These are phyloP conservation scores for Dactylorhiza incarnata DNA, from an alignment of 106 monocot species.

Conservation along the genomic window DNA sequence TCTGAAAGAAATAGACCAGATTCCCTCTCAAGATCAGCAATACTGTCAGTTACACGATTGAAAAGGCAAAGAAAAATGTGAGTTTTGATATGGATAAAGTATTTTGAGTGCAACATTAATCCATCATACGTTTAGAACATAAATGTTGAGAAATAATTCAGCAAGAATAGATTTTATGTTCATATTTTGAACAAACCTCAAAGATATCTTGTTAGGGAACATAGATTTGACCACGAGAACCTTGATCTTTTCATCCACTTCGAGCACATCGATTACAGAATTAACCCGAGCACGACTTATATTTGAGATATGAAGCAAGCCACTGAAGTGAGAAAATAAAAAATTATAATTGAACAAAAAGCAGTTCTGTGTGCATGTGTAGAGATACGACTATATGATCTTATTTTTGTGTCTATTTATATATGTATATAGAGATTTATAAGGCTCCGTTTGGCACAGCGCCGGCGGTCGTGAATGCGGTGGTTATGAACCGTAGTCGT, in stretches of 20 bases:
- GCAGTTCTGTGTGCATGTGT: neutral
- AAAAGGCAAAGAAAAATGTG: neutral
- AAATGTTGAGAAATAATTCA: neutral
- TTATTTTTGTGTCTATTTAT: no score
- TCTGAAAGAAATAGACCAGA: constrained; percentile 81
- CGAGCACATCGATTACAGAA: constrained; percentile 50
- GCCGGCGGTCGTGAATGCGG: no score
- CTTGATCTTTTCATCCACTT: constrained; percentile 84
- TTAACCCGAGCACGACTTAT: constrained; percentile 40
- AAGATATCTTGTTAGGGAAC: constrained; percentile 75
- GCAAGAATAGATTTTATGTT: neutral
- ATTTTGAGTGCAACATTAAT: neutral
- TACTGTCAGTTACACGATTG: constrained; percentile 33
- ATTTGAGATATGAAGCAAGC: constrained; percentile 86
- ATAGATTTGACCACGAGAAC: constrained; percentile 89
- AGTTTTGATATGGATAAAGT: neutral
- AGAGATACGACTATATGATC: neutral
- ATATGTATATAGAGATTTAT: neutral
- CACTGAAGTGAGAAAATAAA: constrained; percentile 42
- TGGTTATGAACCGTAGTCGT: no score
- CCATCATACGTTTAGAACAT: neutral
- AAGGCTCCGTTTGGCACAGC: neutral
- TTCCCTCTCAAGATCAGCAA: constrained; percentile 77
- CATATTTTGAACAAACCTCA: constrained; percentile 41
- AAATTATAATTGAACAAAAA: neutral